Percentiles rank a stretch among this genome's conserved stretches.
phyloP scores from a whole-genome alignment of 2,329 filamentous ascomycete species.

The Hypoxylon sp. region DNA sequence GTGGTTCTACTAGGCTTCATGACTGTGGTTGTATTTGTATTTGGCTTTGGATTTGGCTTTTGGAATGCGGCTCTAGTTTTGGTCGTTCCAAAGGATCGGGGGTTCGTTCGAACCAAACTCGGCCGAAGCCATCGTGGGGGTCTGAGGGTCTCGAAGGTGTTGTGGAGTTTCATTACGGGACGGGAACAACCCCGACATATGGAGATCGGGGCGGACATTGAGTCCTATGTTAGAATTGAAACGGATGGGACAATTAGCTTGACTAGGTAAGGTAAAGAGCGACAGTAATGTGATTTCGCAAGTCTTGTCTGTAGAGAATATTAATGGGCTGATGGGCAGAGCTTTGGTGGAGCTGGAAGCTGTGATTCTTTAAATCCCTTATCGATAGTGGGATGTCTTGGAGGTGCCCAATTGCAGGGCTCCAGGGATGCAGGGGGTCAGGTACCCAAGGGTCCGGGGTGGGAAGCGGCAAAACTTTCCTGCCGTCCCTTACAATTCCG shows the following conservation, averaged over 20 bases:
- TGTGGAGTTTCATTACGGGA: conserved; percentile 49
- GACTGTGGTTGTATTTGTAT: too few species aligned
- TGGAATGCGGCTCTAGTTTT: conserved; percentile 10
- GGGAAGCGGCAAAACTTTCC: conserved; percentile 40
- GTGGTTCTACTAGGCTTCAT: not conserved
- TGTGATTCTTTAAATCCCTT: conserved; percentile 16
- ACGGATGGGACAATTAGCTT: conserved; percentile 13
- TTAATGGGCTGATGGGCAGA: not conserved
- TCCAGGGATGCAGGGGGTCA: not conserved
- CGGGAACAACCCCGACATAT: conserved; percentile 52
- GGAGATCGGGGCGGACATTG: conserved; percentile 46
- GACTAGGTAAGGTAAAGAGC: not conserved
- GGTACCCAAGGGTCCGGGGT: not conserved
- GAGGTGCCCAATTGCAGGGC: not conserved
- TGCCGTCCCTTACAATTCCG: conserved; percentile 35
- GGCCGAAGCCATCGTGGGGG: conserved; percentile 27
- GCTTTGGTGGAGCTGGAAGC: conserved; percentile 14
- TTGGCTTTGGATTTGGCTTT: conserved; percentile 14
- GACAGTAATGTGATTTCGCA: not conserved
- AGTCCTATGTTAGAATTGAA: conserved; percentile 1
- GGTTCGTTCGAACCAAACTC: conserved; percentile 19
- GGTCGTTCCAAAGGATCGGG: conserved; percentile 35
- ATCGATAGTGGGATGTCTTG: conserved; percentile 22
- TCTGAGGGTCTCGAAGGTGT: conserved; percentile 42
- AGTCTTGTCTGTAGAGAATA: not conserved